These are phyloP conservation scores for Cucurbita pepo DNA, from an alignment of 306 rosid genomes.

Conservation along the genomic window DNA sequence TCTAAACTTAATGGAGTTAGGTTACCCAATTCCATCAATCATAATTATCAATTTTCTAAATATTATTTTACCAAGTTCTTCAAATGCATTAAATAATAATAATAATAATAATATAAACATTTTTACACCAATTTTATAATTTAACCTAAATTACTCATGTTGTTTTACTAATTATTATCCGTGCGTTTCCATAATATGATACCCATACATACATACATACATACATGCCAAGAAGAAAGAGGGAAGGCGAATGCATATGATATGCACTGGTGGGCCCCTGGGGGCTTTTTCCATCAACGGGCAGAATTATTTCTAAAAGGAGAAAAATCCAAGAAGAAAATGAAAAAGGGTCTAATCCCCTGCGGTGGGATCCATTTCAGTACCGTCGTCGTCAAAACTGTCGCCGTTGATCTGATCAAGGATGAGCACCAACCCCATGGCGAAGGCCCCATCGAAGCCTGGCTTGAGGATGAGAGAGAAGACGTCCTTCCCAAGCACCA, in stretches of 20 bases:
- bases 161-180: background rate
- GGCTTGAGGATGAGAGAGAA: conserved; percentile 63
- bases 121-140: background rate
- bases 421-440: conserved; percentile 72
- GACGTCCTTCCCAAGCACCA: conserved; percentile 81
- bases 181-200: background rate
- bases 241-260: background rate
- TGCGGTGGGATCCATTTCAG: conserved; percentile 25
- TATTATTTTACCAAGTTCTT: too few species aligned
- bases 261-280: background rate
- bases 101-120: too few species aligned
- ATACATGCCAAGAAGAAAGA: background rate
- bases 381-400: conserved; percentile 11
- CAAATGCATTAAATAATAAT: too few species aligned
- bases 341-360: conserved; percentile 8
- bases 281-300: background rate
- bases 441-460: conserved; percentile 72
- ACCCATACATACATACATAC: background rate
- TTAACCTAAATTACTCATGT: background rate
- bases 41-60: background rate
- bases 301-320: background rate
- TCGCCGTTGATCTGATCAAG: conserved; percentile 77
- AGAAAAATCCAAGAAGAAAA: background rate
- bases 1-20: background rate
- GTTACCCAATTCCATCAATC: background rate